Conservation (phyloP, 2,329 filamentous ascomycete species). For the Rhynchosporium agropyri region DNA sequence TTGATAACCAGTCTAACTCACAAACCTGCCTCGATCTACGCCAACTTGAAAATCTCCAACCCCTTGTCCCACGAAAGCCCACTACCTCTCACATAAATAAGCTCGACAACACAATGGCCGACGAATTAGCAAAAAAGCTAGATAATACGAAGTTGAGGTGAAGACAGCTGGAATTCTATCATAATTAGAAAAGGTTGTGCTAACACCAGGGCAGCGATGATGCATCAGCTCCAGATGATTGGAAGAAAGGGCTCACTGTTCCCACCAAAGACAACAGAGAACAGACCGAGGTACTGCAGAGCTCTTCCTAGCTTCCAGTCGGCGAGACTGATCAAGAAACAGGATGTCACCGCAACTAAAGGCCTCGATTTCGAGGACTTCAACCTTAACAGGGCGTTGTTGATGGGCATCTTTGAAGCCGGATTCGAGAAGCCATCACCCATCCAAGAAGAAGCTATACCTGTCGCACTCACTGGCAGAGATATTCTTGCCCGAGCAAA, state of each 20-base stretch:
- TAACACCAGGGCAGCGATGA: constrained; percentile 50
- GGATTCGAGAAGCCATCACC: constrained; percentile 98
- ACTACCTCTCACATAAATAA: not conserved
- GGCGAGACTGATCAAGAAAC: constrained; percentile 29
- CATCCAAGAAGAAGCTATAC: constrained; percentile 99
- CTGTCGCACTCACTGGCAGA: constrained; percentile 90
- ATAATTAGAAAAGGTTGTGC: constrained; percentile 42
- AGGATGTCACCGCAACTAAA: constrained; percentile 99
- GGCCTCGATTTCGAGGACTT: constrained; percentile 98
- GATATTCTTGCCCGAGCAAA: constrained; percentile 96
- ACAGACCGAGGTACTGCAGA: constrained; percentile 70
- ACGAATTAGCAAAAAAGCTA: constrained; percentile 56
- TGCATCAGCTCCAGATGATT: constrained; percentile 56
- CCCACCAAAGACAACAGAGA: constrained; percentile 75
- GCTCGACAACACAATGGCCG: constrained; percentile 46
- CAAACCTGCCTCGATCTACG: constrained; percentile 2
- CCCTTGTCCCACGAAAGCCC: constrained; percentile 12
- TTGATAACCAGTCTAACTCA: constrained; percentile 15
- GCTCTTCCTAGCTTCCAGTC: not conserved
- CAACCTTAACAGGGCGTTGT: constrained; percentile 86
- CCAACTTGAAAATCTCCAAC: not conserved
- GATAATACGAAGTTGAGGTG: constrained; percentile 55
- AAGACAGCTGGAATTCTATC: constrained; percentile 26
- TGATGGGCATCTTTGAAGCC: constrained; percentile 99
- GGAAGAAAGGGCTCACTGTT: constrained; percentile 73